Conservation (phyloP, 2,329 filamentous ascomycete species). For the Cyanodermella asteris region DNA sequence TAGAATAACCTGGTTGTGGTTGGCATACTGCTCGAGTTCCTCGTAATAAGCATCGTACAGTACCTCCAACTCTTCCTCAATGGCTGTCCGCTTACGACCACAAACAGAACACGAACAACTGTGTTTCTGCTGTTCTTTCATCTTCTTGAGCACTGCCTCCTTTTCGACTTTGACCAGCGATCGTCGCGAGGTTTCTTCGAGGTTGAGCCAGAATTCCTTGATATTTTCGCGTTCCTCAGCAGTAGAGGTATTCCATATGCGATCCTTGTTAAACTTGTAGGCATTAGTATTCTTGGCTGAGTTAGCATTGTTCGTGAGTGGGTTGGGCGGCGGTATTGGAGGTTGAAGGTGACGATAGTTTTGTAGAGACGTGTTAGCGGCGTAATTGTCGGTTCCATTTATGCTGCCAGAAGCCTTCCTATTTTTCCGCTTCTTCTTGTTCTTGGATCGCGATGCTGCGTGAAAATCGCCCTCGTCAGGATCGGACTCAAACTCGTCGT, state of each 20-base stretch:
- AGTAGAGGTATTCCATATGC: conserved; percentile 94
- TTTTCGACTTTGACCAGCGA: conserved; percentile 96
- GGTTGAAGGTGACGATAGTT: conserved; percentile 16
- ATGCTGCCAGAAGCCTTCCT: conserved; percentile 10
- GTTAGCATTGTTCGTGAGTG: conserved; percentile 19
- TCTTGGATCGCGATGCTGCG: conserved; percentile 29
- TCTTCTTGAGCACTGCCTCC: conserved; percentile 91
- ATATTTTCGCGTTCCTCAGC: conserved; percentile 91
- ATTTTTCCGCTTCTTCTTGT: conserved; percentile 43
- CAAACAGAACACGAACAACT: conserved; percentile 97
- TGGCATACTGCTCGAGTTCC: conserved; percentile 91
- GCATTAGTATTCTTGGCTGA: conserved; percentile 22
- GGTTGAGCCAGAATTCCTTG: conserved; percentile 90
- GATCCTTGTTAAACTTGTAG: conserved; percentile 56
- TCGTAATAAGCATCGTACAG: conserved; percentile 97
- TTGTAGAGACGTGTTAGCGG: conserved; percentile 15
- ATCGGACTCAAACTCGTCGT: conserved; percentile 11
- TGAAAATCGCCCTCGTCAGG: conserved; percentile 8
- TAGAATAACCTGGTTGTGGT: conserved; percentile 44
- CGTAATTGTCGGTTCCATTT: conserved; percentile 16
- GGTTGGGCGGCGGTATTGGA: conserved; percentile 19
- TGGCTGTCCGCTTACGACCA: conserved; percentile 83
- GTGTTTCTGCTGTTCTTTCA: conserved; percentile 99
- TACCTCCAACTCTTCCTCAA: conserved; percentile 93
- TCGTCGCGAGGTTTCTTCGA: conserved; percentile 86